Conservation (phyloP, 805 yeast species). For the Cephaloascus albidus region DNA sequence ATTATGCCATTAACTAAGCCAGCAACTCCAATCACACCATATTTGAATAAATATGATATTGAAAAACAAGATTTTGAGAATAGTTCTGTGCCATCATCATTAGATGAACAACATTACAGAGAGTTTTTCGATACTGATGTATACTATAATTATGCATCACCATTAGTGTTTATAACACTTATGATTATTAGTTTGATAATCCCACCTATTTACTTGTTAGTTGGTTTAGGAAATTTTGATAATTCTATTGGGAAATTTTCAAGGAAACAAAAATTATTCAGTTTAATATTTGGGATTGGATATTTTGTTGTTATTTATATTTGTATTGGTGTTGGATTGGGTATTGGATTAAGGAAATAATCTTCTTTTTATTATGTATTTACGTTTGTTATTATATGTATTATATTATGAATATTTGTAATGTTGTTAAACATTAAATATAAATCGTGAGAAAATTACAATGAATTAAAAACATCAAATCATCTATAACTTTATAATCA, state of each 20-base stretch:
- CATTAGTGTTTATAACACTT: neutral
- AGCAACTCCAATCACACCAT: neutral
- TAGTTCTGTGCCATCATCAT: neutral
- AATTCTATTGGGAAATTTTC: neutral
- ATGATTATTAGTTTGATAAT: neutral
- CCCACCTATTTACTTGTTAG: neutral
- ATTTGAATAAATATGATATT: neutral
- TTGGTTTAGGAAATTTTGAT: neutral
- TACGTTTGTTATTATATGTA: no score
- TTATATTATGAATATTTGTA: no score
- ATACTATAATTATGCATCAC: neutral
- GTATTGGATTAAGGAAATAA: neutral
- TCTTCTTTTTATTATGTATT: neutral
- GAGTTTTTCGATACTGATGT: conserved; percentile 1
- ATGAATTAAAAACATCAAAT: no score
- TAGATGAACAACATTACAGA: neutral
- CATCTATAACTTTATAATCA: no score
- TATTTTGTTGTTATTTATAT: neutral
- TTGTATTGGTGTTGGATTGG: neutral
- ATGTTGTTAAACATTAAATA: no score
- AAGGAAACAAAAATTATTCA: neutral
- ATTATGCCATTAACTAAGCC: neutral
- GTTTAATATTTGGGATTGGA: neutral
- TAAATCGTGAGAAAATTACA: no score
- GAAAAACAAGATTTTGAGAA: neutral